phyloP scores from a whole-genome alignment of 148 eudicot species.

The Rhododendron vialii region DNA sequence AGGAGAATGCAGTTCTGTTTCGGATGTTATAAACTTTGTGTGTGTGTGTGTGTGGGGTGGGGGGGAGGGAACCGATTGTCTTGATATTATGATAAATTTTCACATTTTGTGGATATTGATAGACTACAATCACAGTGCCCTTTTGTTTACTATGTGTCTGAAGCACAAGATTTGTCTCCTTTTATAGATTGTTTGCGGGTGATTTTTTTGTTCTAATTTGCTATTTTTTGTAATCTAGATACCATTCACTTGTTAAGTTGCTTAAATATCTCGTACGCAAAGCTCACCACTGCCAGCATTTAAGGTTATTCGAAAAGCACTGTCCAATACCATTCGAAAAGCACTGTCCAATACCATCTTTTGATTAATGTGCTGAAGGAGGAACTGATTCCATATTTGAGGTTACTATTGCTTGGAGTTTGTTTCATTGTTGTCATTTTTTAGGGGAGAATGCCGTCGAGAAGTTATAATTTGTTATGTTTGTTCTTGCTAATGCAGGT shows the following conservation, averaged over 20 bases:
- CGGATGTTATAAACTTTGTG: too few species aligned
- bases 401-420: conserved; percentile 25
- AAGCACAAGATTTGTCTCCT: not conserved
- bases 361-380: conserved; percentile 16
- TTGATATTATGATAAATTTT: not conserved
- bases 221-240: conserved; percentile 31
- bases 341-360: conserved; percentile 23
- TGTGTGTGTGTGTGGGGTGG: too few species aligned
- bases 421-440: not conserved
- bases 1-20: too few species aligned
- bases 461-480: not conserved
- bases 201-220: not conserved
- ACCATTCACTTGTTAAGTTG: conserved; percentile 55
- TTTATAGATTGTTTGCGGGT: not conserved
- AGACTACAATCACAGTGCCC: not conserved
- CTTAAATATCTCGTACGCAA: conserved; percentile 42
- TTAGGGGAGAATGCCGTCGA: not conserved
- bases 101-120: too few species aligned
- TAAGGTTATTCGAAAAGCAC: conserved; percentile 61
- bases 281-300: conserved; percentile 44
- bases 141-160: not conserved
- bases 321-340: conserved; percentile 24
- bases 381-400: conserved; percentile 15
- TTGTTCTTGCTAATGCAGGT: not conserved
- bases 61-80: not conserved